Evolutionary conservation across 2,329 filamentous ascomycete species (phyloP).

Genomic region (Trichoderma sp.): DNA sequence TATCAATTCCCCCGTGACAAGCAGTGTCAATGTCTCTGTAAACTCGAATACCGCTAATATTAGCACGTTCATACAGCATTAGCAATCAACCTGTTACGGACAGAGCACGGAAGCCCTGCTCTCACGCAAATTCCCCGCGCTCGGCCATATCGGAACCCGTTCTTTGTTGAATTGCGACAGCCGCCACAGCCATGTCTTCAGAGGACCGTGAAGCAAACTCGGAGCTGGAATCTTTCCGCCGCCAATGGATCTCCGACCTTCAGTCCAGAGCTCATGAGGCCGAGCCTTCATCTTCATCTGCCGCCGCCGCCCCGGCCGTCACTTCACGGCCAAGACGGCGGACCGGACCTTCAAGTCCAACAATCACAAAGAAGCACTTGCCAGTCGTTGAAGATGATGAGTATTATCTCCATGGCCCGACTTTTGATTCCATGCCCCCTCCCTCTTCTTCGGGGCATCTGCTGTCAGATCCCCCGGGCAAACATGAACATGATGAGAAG

Average conservation of each 20-base stretch:
- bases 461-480: constrained; percentile 21
- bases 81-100: background rate
- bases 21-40: background rate
- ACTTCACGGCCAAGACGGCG: background rate
- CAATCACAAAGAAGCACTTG: background rate
- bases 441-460: constrained; percentile 21
- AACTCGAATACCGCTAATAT: background rate
- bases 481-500: background rate
- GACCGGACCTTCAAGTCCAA: background rate
- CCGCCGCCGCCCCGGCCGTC: background rate
- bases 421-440: constrained; percentile 25
- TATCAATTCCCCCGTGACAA: background rate
- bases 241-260: constrained; percentile 86
- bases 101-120: background rate
- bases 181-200: constrained; percentile 24
- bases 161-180: background rate
- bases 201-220: constrained; percentile 44
- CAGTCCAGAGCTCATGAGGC: constrained; percentile 35
- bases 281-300: background rate
- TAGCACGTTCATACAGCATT: background rate
- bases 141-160: constrained; percentile 20
- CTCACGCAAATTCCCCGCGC: constrained; percentile 7
- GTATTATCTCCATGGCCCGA: constrained; percentile 19
- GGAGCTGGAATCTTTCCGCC: constrained; percentile 83
- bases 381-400: constrained; percentile 22